Evolutionary conservation across 495 filamentous ascomycete genomes (phyloP).

Genomic region (Annulohypoxylon stygium): DNA sequence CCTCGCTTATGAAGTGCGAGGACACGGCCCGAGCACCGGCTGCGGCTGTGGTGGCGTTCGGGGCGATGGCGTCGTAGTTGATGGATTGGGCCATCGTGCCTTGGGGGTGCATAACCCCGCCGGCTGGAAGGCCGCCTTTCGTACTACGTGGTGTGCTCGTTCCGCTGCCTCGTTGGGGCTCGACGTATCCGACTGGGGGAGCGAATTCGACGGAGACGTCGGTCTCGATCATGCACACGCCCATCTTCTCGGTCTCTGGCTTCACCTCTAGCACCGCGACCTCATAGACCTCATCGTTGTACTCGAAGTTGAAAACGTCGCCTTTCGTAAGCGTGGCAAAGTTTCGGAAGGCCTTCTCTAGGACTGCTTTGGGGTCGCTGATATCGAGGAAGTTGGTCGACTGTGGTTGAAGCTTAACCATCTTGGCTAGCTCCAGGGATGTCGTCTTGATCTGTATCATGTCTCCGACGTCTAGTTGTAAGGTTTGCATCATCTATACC

Average conservation of each 20-base stretch:
- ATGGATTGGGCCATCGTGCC: conserved; percentile 97
- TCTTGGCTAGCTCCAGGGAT: conserved; percentile 85
- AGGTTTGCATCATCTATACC: conserved; percentile 89
- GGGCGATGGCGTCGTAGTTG: conserved; percentile 95
- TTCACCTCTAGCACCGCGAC: conserved; percentile 95
- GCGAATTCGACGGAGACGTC: conserved; percentile 97
- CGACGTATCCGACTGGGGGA: conserved; percentile 91
- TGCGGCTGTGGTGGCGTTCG: conserved; percentile 73
- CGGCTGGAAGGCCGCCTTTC: conserved; percentile 68
- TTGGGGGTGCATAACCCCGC: conserved; percentile 80
- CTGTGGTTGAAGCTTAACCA: conserved; percentile 97
- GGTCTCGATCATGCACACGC: conserved; percentile 93
- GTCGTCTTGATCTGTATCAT: conserved; percentile 95
- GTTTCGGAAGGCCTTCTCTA: conserved; percentile 95
- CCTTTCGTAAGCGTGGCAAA: conserved; percentile 92
- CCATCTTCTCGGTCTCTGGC: conserved; percentile 78
- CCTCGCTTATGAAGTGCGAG: conserved; percentile 84
- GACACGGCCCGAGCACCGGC: conserved; percentile 52
- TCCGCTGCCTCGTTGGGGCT: conserved; percentile 73
- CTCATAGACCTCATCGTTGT: conserved; percentile 93
- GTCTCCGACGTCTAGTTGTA: conserved; percentile 89
- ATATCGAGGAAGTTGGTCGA: conserved; percentile 93
- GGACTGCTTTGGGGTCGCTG: conserved; percentile 95
- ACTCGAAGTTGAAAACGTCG: conserved; percentile 93
- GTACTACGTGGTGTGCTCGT: conserved; percentile 72